Evolutionary conservation across 805 yeast genomes (phyloP), one percentile per base, ranked within the genome.

Genomic region (Wickerhamomyces silvicola): DNA sequence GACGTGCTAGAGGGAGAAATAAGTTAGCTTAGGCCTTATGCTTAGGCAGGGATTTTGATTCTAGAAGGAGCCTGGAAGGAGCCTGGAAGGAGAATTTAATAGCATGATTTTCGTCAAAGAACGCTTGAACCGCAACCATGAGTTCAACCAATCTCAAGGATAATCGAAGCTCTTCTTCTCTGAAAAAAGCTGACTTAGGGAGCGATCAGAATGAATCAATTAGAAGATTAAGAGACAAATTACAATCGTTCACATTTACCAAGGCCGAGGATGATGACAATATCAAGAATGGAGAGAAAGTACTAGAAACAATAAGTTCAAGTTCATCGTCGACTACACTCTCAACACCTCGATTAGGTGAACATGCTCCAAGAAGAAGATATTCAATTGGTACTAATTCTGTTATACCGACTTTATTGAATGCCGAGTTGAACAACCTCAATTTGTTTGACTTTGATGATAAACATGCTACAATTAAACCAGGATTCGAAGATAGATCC

Each of bases 361-460:
- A 10, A 18, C 36, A 19, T 3, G 8, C 10, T 2, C 28, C 28
- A 10, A 30, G 13, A 14, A 30, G 42, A 21, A 30, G 41, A 12
- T 41, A 41, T 22, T 48, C 54, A 2, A 42, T 50, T 15, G 47
- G 48, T 4, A 39, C 45, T 8, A 42, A 45, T 8, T 42, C 51
- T 0, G 39, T 51, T 10, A 40, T 51, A 3, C 55, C 52, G 1
- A 36, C 55, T 2, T 31, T 51, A 7, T 35, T 51, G 6, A 48
- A 48, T 31, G 56, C 56, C 4, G 46, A 50, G 26, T 35, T 51
- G 21, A 48, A 51, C 35, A 45, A 45, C 28, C 20, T 50, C 14
- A 41, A 50, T 23, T 19, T 51, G 10, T 51, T 51, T 24, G 46
- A 46, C 10, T 39, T 37, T 15, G 34, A 39, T 4, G 40, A 36